Evolutionary conservation across 805 yeast genomes (phyloP).

Genomic region (Sugiyamaella smithiae): DNA sequence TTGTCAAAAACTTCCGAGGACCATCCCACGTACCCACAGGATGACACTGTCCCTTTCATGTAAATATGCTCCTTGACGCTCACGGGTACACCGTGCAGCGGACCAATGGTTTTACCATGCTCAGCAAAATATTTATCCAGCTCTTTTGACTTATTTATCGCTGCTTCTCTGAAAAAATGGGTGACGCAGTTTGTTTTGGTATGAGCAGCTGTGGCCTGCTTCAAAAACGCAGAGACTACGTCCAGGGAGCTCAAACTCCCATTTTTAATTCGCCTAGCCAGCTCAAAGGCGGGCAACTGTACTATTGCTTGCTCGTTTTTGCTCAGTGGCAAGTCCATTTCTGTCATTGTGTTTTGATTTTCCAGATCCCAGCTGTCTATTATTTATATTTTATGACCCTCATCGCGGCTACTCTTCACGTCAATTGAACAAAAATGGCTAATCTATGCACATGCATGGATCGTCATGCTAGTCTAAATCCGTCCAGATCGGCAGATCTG

Average conservation of each 20-base stretch:
- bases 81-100: conserved; percentile 64
- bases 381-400: too few species aligned
- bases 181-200: conserved; percentile 42
- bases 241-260: conserved; percentile 24
- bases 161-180: conserved; percentile 50
- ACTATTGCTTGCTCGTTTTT: background rate
- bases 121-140: conserved; percentile 49
- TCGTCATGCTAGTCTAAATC: too few species aligned
- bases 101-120: conserved; percentile 42
- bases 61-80: conserved; percentile 48
- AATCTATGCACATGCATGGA: too few species aligned
- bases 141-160: conserved; percentile 50
- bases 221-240: conserved; percentile 53
- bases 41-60: conserved; percentile 1
- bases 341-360: too few species aligned
- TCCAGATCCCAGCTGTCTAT: too few species aligned
- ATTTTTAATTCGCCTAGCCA: conserved; percentile 10
- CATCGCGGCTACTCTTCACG: too few species aligned
- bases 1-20: conserved; percentile 23
- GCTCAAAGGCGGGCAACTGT: background rate
- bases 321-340: background rate
- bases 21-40: conserved; percentile 1
- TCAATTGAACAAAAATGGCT: too few species aligned
- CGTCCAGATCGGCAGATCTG: too few species aligned
- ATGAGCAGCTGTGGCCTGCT: conserved; percentile 57